Conservation (phyloP, 2,329 filamentous ascomycete species). For the Aspergillus quadricinctus region DNA sequence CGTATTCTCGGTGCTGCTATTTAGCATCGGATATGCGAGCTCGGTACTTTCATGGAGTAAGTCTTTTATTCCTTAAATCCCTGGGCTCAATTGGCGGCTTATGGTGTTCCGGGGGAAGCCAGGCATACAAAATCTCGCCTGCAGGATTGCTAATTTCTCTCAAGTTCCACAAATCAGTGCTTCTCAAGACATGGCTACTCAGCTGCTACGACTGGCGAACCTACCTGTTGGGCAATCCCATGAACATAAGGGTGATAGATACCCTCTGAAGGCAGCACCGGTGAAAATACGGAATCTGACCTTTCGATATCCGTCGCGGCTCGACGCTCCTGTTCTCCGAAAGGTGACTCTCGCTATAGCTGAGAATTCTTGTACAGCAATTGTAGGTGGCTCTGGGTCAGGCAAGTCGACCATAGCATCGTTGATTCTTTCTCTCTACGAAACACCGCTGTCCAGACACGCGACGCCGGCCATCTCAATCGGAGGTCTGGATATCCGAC, state of each 20-base stretch:
- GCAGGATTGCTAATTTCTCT: neutral
- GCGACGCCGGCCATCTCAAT: constrained; percentile 45
- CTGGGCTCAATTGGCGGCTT: no score
- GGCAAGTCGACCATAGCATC: constrained; percentile 83
- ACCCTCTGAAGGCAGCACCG: constrained; percentile 41
- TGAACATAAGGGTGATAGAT: constrained; percentile 51
- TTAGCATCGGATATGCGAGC: constrained; percentile 70
- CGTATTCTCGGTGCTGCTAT: constrained; percentile 78
- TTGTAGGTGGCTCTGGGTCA: constrained; percentile 81
- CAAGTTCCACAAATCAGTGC: constrained; percentile 72
- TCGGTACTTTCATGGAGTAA: constrained; percentile 61
- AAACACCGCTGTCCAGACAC: constrained; percentile 24
- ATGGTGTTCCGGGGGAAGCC: no score
- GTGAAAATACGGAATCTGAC: constrained; percentile 59
- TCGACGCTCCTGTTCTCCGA: constrained; percentile 53
- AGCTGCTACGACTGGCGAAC: constrained; percentile 65
- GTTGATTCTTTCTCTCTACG: constrained; percentile 69
- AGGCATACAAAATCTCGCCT: neutral
- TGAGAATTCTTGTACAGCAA: constrained; percentile 63
- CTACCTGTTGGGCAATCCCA: constrained; percentile 55
- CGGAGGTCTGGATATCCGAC: constrained; percentile 51
- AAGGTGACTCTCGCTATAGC: constrained; percentile 63
- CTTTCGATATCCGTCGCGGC: constrained; percentile 67
- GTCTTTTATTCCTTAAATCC: constrained; percentile 7
- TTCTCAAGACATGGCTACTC: constrained; percentile 66